Evolutionary conservation across 2,329 filamentous ascomycete species (phyloP), one percentile per base, ranked within the genome.

Genomic region (Lachnum nothofagi): DNA sequence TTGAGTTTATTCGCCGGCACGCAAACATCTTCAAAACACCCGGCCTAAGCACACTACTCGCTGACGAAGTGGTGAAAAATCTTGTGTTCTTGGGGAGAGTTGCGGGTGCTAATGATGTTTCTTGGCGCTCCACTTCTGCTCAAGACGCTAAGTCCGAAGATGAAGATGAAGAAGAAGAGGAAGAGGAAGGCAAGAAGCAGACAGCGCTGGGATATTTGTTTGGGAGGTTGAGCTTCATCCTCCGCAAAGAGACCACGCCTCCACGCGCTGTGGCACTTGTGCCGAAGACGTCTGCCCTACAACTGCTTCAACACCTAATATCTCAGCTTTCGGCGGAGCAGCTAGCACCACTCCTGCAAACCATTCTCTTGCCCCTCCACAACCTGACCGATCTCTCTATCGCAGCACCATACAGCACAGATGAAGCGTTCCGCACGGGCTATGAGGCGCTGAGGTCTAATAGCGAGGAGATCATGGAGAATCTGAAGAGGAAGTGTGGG

Each of bases 401-500:
- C 42, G 80, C 85, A 0, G 71, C 78, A 12, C 87, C 88, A 0
- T 83, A 82, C 55, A 86, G 85, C 20, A 79, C 79, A 5, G 86
- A 91, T 60, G 80, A 84, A 48, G 65, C 71, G 0, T 91, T 91
- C 72, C 80, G 78, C 57, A 73, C 77, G 5, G 78, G 76, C 17
- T 85, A 91, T 66, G 85, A 89, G 55, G 74, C 74, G 0, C 73
- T 98, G 27, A 82, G 85, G 58, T 76, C 79, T 34, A 83, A 84
- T 49, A 85, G 87, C 4, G 80, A 85, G 56, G 86, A 91, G 60
- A 74, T 91, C 9, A 83, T 97, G 73, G 86, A 89, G 55, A 71
- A 78, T n/a, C 66, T 98, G 51, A 90, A 95, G 71, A 85, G 84
- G 72, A 90, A 87, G 64, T 75, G 95, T 44, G 93, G 91, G 34